A percentile compares a stretch with the other conserved stretches of the same genome.
Evolutionary conservation across 2,329 filamentous ascomycete genomes (phyloP).

Genomic region (Ophiostoma perfectum): DNA sequence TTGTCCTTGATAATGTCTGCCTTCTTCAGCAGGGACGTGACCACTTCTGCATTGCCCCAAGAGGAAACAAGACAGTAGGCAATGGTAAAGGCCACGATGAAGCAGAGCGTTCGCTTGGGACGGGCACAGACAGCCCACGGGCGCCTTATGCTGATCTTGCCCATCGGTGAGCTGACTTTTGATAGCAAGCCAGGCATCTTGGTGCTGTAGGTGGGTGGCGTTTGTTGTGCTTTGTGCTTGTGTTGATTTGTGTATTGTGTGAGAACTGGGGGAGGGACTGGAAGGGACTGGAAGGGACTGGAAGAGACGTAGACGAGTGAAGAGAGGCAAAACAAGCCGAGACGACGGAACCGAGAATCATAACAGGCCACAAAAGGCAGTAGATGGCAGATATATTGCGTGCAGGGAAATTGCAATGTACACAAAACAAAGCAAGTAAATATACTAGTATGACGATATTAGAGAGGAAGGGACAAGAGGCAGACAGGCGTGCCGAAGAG

Average conservation of each 20-base stretch:
- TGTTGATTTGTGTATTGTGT: no score
- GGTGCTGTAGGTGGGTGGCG: background rate
- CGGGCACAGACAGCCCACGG: slow-evolving; percentile 12
- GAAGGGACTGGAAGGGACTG: background rate
- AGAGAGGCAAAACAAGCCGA: background rate
- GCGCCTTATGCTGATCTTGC: slow-evolving; percentile 8
- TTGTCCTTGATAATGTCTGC: slow-evolving; percentile 16
- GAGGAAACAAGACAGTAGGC: slow-evolving; percentile 13
- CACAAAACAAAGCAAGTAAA: background rate
- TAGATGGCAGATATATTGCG: background rate
- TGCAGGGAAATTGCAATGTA: background rate
- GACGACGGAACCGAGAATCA: background rate
- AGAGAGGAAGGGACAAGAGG: background rate
- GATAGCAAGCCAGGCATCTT: background rate
- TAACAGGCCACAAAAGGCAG: background rate
- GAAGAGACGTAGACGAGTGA: background rate
- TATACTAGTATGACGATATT: background rate
- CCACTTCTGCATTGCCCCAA: slow-evolving; percentile 3
- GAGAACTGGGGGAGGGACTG: no score
- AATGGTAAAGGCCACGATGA: background rate
- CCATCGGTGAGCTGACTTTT: slow-evolving; percentile 11
- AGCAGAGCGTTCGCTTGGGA: slow-evolving; percentile 11
- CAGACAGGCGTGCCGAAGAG: background rate
- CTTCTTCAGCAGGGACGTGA: slow-evolving; percentile 12
- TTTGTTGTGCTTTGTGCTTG: no score